These are phyloP conservation scores for Triticum turgidum DNA, from an alignment of 176 grass and related monocot species.

Conservation along the genomic window DNA sequence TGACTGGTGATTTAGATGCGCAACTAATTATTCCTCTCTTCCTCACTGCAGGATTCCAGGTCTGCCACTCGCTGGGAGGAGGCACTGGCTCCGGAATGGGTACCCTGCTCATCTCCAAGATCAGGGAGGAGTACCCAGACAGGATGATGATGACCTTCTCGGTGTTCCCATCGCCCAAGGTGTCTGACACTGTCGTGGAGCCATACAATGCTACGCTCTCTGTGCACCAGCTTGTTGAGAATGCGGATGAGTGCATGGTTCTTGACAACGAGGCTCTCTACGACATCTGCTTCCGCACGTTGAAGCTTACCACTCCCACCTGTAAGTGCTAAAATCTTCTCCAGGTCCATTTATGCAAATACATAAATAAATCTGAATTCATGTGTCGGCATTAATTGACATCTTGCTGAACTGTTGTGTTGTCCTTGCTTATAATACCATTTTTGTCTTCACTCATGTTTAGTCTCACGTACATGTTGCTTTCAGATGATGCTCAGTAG, in stretches of 20 bases:
- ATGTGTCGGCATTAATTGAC: not conserved
- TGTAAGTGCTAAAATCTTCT: slow-evolving; percentile 35
- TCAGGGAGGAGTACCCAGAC: slow-evolving; percentile 86
- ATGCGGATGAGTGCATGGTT: slow-evolving; percentile 90
- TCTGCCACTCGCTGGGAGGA: slow-evolving; percentile 81
- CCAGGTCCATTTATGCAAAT: not conserved
- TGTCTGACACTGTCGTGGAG: slow-evolving; percentile 81
- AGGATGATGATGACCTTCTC: slow-evolving; percentile 97
- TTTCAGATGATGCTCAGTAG: not conserved
- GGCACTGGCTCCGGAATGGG: slow-evolving; percentile 86
- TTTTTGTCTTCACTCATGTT: not conserved
- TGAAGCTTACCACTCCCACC: slow-evolving; percentile 71
- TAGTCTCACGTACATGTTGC: not conserved
- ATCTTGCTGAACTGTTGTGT: not conserved
- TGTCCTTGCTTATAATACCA: not conserved
- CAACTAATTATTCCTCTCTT: not conserved
- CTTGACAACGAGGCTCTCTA: slow-evolving; percentile 85
- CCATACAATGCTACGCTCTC: slow-evolving; percentile 88
- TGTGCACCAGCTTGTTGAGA: slow-evolving; percentile 85
- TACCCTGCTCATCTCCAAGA: slow-evolving; percentile 82
- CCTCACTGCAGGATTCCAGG: slow-evolving; percentile 72
- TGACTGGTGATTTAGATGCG: too few species aligned
- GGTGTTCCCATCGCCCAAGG: slow-evolving; percentile 84
- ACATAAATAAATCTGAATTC: too few species aligned
- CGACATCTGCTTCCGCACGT: slow-evolving; percentile 86